Conservation (phyloP, 768 basidiomycete species). For the Heimioporus sp. region DNA sequence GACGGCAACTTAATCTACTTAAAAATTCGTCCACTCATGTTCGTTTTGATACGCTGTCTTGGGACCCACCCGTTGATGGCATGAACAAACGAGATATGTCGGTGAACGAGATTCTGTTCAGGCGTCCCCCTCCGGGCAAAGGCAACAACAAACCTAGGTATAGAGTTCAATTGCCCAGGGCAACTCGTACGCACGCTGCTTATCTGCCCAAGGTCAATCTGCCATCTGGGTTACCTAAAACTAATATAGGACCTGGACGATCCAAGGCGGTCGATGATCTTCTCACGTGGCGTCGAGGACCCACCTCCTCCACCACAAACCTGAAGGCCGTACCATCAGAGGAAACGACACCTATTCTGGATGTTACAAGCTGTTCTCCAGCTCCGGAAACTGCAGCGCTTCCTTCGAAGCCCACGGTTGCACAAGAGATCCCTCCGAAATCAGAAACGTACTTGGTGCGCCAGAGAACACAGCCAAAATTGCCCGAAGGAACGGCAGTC, state of each 20-base stretch:
- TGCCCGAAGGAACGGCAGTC: slow-evolving; percentile 69
- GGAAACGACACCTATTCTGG: slow-evolving; percentile 30
- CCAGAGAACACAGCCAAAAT: slow-evolving; percentile 59
- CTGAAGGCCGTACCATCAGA: slow-evolving; percentile 6
- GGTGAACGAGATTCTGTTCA: slow-evolving; percentile 65
- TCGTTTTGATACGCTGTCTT: slow-evolving; percentile 67
- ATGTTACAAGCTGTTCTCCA: slow-evolving; percentile 66
- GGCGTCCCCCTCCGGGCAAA: slow-evolving; percentile 34
- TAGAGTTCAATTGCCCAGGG: slow-evolving; percentile 36
- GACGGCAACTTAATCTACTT: slow-evolving; percentile 46
- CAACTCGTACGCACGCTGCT: slow-evolving; percentile 1
- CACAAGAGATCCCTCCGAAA: slow-evolving; percentile 32
- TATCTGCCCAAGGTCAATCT: slow-evolving; percentile 39
- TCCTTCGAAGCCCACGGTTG: slow-evolving; percentile 29
- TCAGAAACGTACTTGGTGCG: slow-evolving; percentile 34
- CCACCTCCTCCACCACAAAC: slow-evolving; percentile 14
- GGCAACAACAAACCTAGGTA: slow-evolving; percentile 34
- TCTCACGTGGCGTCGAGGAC: slow-evolving; percentile 40
- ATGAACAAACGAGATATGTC: slow-evolving; percentile 61
- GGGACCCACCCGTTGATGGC: slow-evolving; percentile 66
- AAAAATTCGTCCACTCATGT: slow-evolving; percentile 36
- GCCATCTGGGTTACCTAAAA: slow-evolving; percentile 28
- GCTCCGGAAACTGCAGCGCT: slow-evolving; percentile 45
- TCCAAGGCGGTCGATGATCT: slow-evolving; percentile 34
- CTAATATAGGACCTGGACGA: slow-evolving; percentile 17